These are phyloP conservation scores for Odontarrhena argentea DNA, from an alignment of 345 rosid species.

Conservation along the genomic window DNA sequence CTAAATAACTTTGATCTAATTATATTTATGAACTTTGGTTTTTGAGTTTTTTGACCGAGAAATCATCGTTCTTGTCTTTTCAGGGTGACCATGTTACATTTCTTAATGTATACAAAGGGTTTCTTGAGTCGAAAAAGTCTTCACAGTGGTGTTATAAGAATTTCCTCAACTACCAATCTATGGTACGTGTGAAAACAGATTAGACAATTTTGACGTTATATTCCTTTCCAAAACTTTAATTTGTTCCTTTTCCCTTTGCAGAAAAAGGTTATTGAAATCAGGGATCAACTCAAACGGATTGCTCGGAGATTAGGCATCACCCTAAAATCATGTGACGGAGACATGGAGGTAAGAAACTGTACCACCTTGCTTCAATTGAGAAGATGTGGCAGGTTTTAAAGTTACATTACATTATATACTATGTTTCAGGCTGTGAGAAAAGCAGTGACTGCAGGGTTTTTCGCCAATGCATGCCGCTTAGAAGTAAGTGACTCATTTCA, in stretches of 20 bases:
- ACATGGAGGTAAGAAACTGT: constrained; percentile 52
- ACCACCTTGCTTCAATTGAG: constrained; percentile 5
- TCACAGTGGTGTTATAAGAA: constrained; percentile 85
- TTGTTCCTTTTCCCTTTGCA: constrained; percentile 34
- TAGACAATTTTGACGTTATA: neutral
- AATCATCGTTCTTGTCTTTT: constrained; percentile 29
- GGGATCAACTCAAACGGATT: constrained; percentile 79
- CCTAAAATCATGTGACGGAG: constrained; percentile 77
- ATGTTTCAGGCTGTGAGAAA: constrained; percentile 73
- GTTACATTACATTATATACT: neutral
- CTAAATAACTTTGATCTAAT: constrained; percentile 10
- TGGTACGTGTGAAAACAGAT: constrained; percentile 53
- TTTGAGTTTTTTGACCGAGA: neutral
- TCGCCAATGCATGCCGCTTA: constrained; percentile 82
- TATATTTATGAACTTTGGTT: neutral
- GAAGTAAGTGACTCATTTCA: constrained; percentile 53
- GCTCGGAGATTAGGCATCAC: constrained; percentile 75
- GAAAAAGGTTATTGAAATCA: constrained; percentile 79
- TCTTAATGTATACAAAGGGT: constrained; percentile 88
- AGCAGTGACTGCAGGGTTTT: constrained; percentile 85
- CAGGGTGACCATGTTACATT: constrained; percentile 97
- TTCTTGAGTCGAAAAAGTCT: constrained; percentile 81
- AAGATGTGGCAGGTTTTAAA: constrained; percentile 19
- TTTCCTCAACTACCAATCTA: constrained; percentile 79
- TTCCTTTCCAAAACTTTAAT: neutral